Evolutionary conservation across 345 rosid species (phyloP), one percentile per base, ranked within the genome.

Genomic region (Eucalyptus pumila): DNA sequence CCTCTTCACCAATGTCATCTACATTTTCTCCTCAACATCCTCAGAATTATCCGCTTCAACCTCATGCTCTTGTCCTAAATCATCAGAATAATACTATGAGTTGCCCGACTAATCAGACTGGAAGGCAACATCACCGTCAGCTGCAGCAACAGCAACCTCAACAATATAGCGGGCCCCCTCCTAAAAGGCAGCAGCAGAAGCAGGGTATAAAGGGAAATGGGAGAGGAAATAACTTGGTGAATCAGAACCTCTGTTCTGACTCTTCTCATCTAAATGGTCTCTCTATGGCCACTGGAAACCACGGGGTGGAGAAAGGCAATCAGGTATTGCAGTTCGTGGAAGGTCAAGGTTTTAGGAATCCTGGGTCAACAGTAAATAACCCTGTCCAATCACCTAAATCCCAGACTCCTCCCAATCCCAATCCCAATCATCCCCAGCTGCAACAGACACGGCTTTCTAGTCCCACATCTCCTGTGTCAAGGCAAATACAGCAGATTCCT

Each of bases 91-190:
- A 89, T 76, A 76, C 15, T 91, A 89, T 91, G 86, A 90, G 93
- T 91, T 95, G 97, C 86, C 89, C 91, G 91, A 93, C 91, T 92
- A 97, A 93, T 93, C 99, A 94, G 92, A 91, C 91, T 85, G 98
- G 95, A 86, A 98, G 96, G 95, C 99, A 96, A 91, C 95, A 95
- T 51, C 99, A 95, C 87, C 93, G 95, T 48, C 98, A 94, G 90
- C 91, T 91, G 86, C 96, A 90, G 88, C 98, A 91, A 90, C 98
- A 96, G 93, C 99, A 94, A 91, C 93, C 94, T 86, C 99, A 94
- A 90, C 98, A 97, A 90, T 89, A 98, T 92, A 97, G 95, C 86
- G 92, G 98, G 92, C 95, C 92, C 58, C 99, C 96, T 89, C 99
- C 98, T 92, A 97, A 95, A 88, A 97, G 95, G 91, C 94, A 96